Base-by-base conservation (phyloP, 495 filamentous ascomycete genomes). In the Tetracladium setigerum region DNA sequence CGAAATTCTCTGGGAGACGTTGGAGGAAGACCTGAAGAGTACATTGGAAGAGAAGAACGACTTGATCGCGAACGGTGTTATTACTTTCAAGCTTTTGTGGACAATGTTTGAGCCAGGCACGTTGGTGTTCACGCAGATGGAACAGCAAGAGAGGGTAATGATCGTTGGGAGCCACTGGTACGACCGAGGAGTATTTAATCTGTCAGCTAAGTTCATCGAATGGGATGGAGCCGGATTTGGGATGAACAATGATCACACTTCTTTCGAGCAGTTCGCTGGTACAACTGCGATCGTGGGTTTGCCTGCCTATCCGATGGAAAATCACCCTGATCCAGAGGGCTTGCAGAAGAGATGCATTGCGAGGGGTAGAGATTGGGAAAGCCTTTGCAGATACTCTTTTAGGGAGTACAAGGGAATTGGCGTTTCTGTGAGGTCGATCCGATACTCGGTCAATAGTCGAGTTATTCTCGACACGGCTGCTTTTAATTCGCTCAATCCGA, bases 51-150 rank as follows among this genome's bases (percentile, higher is more conserved):
- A 80, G 8, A 73, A 92, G 2, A 83, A 86, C 47, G 87, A 89
- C 0, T 70, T 95, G 49, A 72, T 95, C 19, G 81, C 87, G 47
- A 81, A 84, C 39, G 83, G 85, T 27, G 85, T 83, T 46, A 95
- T 96, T 61, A 95, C 88, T 7, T 95, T 88, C 49, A 87, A 95
- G 41, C 74, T 92, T 8, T 61, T 94, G 7, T 94, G 90, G 90
- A 87, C 89, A 1, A 66, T 96, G 5, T 90, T 89, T 71, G 89
- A 92, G 54, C 89, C 89, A 6, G 90, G 91, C 53, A 84, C 84
- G 10, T 77, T 91, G 30, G 82, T 83, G 1, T 91, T 84, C 56
- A 83, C 84, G 0, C 75, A 77, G 3, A 88, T 85, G 1, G 87
- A 88, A 52, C 82, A 83, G 9, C 79, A 76, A 44, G 66, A 56